Evolutionary conservation across 208 protist genomes (phyloP).

Genomic region (Acanthamoeba divionensis): DNA sequence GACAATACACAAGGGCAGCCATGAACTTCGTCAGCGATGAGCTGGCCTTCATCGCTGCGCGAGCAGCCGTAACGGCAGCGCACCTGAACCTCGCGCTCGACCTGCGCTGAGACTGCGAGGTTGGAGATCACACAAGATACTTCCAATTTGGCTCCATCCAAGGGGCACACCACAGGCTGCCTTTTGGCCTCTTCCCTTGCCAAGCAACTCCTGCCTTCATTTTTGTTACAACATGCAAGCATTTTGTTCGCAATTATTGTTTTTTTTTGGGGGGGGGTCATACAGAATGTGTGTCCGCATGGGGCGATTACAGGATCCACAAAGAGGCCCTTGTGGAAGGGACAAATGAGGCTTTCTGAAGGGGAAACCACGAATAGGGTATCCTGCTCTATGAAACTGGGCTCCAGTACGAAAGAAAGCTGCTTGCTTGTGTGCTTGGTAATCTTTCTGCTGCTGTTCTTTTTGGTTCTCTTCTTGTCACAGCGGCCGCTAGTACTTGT

Average conservation of each 20-base stretch:
- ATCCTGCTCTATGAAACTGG: too few species aligned
- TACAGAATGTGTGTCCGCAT: conserved; percentile 39
- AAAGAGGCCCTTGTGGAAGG: background rate
- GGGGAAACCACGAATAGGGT: background rate
- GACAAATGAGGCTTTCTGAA: background rate
- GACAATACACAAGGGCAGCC: background rate
- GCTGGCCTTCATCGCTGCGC: background rate
- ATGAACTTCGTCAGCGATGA: background rate
- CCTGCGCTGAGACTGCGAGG: conserved; percentile 12
- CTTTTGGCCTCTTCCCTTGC: background rate
- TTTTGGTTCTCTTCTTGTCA: too few species aligned
- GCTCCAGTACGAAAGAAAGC: too few species aligned
- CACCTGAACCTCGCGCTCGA: conserved; percentile 20
- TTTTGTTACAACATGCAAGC: background rate
- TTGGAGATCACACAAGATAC: background rate
- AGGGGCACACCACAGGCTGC: background rate
- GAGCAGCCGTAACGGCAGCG: conserved; percentile 1
- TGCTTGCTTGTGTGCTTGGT: too few species aligned
- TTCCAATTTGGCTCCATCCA: background rate
- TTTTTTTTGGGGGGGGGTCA: background rate
- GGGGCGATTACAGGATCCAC: conserved; percentile 8
- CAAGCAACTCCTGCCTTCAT: background rate
- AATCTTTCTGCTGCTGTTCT: too few species aligned
- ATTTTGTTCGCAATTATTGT: background rate
- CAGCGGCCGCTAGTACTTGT: too few species aligned